Percentiles rank a stretch among this genome's conserved stretches.
Evolutionary conservation across 257 asterid species (phyloP).

Genomic region (Solanum appendiculatum): DNA sequence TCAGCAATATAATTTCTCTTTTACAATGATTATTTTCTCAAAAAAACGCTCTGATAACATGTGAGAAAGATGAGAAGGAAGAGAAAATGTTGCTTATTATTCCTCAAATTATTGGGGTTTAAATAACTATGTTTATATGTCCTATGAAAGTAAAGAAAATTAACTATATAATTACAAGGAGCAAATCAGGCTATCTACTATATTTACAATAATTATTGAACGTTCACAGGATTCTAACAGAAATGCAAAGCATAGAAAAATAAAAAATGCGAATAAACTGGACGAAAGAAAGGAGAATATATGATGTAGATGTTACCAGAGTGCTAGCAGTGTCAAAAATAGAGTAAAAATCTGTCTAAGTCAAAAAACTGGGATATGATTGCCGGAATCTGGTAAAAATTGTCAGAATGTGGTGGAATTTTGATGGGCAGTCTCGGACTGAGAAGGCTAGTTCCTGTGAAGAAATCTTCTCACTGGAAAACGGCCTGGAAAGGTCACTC

Average conservation of each 20-base stretch:
- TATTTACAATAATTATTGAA: not conserved
- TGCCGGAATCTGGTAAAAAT: not conserved
- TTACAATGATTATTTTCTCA: not conserved
- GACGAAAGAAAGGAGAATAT: not conserved
- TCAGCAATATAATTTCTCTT: not conserved
- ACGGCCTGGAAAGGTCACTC: not conserved
- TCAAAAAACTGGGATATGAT: not conserved
- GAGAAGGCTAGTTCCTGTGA: not conserved
- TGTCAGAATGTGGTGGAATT: not conserved
- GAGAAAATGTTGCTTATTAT: not conserved
- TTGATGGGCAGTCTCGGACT: not conserved
- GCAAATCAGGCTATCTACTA: not conserved
- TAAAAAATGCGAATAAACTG: not conserved
- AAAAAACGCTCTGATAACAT: not conserved
- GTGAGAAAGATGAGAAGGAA: not conserved
- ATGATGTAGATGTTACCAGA: not conserved
- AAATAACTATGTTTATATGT: not conserved
- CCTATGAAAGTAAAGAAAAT: not conserved
- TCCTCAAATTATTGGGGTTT: not conserved
- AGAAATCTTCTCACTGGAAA: not conserved
- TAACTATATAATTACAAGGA: not conserved
- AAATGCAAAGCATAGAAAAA: not conserved
- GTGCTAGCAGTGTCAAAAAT: not conserved
- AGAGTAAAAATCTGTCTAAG: not conserved
- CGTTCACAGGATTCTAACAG: not conserved